Evolutionary conservation across 306 rosid species (phyloP).

Genomic region (Quercus wislizeni): DNA sequence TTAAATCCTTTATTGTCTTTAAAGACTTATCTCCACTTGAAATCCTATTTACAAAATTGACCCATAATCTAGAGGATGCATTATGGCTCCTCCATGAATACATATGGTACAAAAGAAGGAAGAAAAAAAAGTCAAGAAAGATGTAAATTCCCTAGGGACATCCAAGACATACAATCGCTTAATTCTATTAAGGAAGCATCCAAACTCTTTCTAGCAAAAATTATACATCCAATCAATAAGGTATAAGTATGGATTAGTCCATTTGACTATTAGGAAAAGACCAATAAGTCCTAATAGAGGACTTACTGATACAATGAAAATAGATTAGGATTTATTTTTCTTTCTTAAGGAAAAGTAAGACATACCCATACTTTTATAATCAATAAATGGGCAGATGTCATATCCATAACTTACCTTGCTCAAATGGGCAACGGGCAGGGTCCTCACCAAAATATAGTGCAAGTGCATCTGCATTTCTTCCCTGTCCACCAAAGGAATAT

Average conservation of each 20-base stretch:
- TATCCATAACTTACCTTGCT: constrained; percentile 69
- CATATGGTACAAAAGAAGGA: not conserved
- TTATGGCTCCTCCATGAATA: not conserved
- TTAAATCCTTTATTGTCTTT: not conserved
- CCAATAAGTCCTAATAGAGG: not conserved
- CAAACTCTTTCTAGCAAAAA: constrained; percentile 8
- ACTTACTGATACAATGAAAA: not conserved
- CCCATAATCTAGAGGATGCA: not conserved
- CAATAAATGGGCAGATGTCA: not conserved
- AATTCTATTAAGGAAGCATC: constrained; percentile 8
- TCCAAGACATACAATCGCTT: constrained; percentile 3
- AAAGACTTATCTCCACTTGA: not conserved
- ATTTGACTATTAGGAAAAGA: not conserved
- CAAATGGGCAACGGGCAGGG: constrained; percentile 87
- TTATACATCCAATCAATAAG: not conserved
- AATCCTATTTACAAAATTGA: not conserved
- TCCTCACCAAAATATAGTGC: constrained; percentile 92
- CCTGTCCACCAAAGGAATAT: constrained; percentile 52
- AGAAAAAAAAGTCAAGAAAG: not conserved
- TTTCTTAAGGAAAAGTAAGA: not conserved
- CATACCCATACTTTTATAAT: not conserved
- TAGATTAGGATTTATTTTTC: too few relatives aligned
- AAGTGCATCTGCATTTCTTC: constrained; percentile 95
- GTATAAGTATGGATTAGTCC: not conserved
- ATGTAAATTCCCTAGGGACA: constrained; percentile 9